Percentiles rank a stretch among this genome's conserved stretches.
These are phyloP conservation scores for Pythium aphanidermatum DNA, from an alignment of 352 stramenopile species.

Conservation along the genomic window DNA sequence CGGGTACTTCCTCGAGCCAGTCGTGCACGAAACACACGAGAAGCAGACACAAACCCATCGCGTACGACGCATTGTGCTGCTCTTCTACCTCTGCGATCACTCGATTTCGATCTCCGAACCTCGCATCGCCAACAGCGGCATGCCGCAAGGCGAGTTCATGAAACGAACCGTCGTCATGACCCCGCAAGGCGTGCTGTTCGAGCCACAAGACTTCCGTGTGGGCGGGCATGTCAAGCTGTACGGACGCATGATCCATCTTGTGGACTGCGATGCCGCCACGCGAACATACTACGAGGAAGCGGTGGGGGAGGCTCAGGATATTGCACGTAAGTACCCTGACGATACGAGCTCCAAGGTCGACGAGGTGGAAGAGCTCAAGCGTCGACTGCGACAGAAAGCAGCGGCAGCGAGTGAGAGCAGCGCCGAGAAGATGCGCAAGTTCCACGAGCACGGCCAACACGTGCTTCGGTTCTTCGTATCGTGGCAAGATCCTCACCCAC, in stretches of 20 bases:
- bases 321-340: constrained; percentile 69
- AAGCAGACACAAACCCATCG: constrained; percentile 14
- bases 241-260: constrained; percentile 72
- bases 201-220: constrained; percentile 72
- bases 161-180: constrained; percentile 48
- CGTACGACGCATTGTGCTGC: constrained; percentile 61
- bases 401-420: constrained; percentile 25
- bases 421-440: constrained; percentile 53
- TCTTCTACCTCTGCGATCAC: constrained; percentile 79
- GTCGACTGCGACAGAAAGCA: constrained; percentile 23
- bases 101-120: constrained; percentile 88
- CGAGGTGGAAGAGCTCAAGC: constrained; percentile 55
- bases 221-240: constrained; percentile 74
- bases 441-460: constrained; percentile 73
- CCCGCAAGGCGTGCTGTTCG: constrained; percentile 28
- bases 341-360: constrained; percentile 42
- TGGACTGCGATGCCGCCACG: constrained; percentile 87
- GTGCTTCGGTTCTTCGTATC: constrained; percentile 90
- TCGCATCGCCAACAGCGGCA: constrained; percentile 78
- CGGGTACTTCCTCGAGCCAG: constrained; percentile 78
- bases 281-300: constrained; percentile 75
- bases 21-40: constrained; percentile 26
- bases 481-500: constrained; percentile 87
- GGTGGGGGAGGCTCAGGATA: constrained; percentile 23
- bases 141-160: constrained; percentile 88